Conservation (phyloP, 495 filamentous ascomycete genomes). For the Penicillium argentinense region DNA sequence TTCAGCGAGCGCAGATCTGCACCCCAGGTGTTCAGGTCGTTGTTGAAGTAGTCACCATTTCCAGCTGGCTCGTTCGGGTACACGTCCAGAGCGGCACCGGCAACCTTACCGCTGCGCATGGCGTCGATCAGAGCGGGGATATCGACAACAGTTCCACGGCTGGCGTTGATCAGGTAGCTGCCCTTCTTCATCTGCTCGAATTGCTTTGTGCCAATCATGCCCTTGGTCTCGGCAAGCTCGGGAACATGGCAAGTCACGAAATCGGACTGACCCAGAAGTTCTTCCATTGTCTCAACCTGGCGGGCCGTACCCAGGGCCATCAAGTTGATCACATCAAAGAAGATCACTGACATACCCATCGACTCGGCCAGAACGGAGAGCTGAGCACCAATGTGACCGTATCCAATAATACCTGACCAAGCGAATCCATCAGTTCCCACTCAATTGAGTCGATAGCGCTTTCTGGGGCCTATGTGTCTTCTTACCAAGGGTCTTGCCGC, state of each 20-base stretch:
- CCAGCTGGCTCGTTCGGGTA: slow-evolving; percentile 91
- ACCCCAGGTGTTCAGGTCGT: slow-evolving; percentile 81
- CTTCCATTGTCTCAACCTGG: slow-evolving; percentile 76
- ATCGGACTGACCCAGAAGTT: slow-evolving; percentile 75
- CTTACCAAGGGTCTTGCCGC: slow-evolving; percentile 91
- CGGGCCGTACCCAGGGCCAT: slow-evolving; percentile 88
- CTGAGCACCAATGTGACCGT: slow-evolving; percentile 97
- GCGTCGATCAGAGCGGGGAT: slow-evolving; percentile 89
- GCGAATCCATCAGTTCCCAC: slow-evolving; percentile 2
- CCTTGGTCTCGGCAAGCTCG: slow-evolving; percentile 84
- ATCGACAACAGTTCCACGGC: slow-evolving; percentile 89
- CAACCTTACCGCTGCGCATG: slow-evolving; percentile 83
- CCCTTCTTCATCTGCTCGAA: slow-evolving; percentile 88
- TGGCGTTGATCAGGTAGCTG: slow-evolving; percentile 93
- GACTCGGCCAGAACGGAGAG: slow-evolving; percentile 93
- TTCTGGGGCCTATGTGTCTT: too few species aligned
- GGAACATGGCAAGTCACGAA: slow-evolving; percentile 95
- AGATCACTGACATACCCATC: slow-evolving; percentile 97
- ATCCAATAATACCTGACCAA: slow-evolving; percentile 88
- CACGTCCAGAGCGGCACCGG: slow-evolving; percentile 93
- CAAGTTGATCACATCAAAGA: slow-evolving; percentile 88
- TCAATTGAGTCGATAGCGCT: background rate
- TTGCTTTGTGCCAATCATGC: slow-evolving; percentile 78
- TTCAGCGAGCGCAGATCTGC: slow-evolving; percentile 80
- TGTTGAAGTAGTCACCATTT: slow-evolving; percentile 94